A percentile compares a stretch with the other conserved stretches of the same genome.
Evolutionary conservation across 192 early-diverging fungal genomes (phyloP).

Genomic region (Pilobolus umbonatus): DNA sequence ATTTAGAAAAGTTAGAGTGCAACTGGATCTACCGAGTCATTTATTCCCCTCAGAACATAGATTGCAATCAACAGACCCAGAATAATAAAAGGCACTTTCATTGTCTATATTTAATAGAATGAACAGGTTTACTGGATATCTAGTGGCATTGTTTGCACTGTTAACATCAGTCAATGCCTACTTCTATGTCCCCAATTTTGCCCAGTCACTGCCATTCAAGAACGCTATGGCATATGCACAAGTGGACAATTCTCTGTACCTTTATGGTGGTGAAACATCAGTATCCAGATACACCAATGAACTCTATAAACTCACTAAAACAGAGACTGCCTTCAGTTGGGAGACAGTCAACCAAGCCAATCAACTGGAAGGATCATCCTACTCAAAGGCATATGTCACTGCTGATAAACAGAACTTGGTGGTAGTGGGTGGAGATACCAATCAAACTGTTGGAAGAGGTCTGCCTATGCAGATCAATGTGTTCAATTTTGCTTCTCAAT

Average conservation of each 20-base stretch:
- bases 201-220: conserved; percentile 19
- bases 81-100: too few relatives aligned
- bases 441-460: neutral
- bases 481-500: conserved; percentile 6
- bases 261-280: conserved; percentile 23
- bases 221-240: conserved; percentile 24
- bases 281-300: conserved; percentile 14
- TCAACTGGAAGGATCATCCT: conserved; percentile 1
- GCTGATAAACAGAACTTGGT: conserved; percentile 9
- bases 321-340: conserved; percentile 11
- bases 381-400: conserved; percentile 15
- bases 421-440: conserved; percentile 10
- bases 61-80: too few relatives aligned
- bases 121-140: too few relatives aligned
- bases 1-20: too few relatives aligned
- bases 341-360: conserved; percentile 12
- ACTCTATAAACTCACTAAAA: conserved; percentile 19
- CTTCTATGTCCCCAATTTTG: conserved; percentile 18
- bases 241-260: conserved; percentile 10
- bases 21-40: too few relatives aligned
- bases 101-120: too few relatives aligned
- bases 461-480: conserved; percentile 7
- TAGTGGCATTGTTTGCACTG: conserved; percentile 4
- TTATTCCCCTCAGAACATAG: too few relatives aligned
- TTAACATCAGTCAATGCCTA: conserved; percentile 16